Evolutionary conservation across 495 filamentous ascomycete species (phyloP).

Genomic region (Annulohypoxylon stygium): DNA sequence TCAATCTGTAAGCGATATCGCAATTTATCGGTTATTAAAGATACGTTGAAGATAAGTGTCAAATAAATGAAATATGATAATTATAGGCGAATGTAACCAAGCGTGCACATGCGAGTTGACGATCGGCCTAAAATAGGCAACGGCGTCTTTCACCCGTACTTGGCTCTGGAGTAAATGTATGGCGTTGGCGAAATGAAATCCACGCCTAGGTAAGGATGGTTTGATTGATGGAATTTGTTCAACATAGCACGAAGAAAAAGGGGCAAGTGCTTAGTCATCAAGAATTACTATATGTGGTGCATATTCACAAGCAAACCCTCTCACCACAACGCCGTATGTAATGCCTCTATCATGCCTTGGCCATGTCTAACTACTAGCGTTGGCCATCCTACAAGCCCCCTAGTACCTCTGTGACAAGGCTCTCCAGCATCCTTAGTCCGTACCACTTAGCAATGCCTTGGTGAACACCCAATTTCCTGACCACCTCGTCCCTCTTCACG

Average conservation of each 20-base stretch:
- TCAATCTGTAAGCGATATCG: too few relatives aligned
- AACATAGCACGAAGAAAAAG: background rate
- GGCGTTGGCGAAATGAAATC: too few relatives aligned
- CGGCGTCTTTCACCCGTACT: too few relatives aligned
- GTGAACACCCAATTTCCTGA: constrained; percentile 75
- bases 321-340: constrained; percentile 5
- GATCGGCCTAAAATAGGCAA: too few relatives aligned
- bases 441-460: constrained; percentile 81
- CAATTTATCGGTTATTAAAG: too few relatives aligned
- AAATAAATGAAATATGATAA: too few relatives aligned
- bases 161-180: too few relatives aligned
- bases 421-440: constrained; percentile 81
- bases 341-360: background rate
- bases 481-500: constrained; percentile 75
- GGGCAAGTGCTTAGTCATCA: background rate
- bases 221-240: too few relatives aligned
- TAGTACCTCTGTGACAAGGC: constrained; percentile 74
- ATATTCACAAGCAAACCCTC: background rate
- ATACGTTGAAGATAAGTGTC: too few relatives aligned
- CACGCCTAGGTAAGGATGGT: too few relatives aligned
- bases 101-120: too few relatives aligned
- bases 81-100: too few relatives aligned
- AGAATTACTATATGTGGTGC: background rate
- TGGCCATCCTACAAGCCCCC: constrained; percentile 48
- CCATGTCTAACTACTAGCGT: background rate